phyloP scores from a whole-genome alignment of 2,329 filamentous ascomycete species.

The Ophiostoma ulmi region DNA sequence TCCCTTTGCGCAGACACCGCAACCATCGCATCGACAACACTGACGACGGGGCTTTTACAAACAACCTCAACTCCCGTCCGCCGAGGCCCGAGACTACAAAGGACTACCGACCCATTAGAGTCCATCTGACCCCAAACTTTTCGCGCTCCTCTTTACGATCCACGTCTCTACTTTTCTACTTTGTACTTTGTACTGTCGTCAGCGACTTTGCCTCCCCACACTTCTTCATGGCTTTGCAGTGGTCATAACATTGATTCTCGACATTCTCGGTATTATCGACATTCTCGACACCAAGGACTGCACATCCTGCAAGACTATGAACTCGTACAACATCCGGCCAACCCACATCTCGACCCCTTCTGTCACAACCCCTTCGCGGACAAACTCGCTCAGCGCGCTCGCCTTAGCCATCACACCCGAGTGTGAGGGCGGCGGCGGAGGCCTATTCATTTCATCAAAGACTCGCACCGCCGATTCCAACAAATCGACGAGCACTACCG shows the following conservation, averaged over 20 bases:
- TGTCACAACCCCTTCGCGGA: slow-evolving; percentile 52
- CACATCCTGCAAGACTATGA: slow-evolving; percentile 64
- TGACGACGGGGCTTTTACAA: background rate
- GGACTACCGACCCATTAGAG: background rate
- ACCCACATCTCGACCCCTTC: slow-evolving; percentile 66
- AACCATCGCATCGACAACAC: background rate
- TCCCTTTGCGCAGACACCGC: background rate
- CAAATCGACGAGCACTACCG: slow-evolving; percentile 28
- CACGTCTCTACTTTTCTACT: background rate
- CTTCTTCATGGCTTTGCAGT: slow-evolving; percentile 50
- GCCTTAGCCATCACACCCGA: slow-evolving; percentile 44
- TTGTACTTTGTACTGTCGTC: background rate
- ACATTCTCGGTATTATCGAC: slow-evolving; percentile 16
- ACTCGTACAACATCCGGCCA: slow-evolving; percentile 92
- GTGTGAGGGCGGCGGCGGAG: slow-evolving; percentile 36
- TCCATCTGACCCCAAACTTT: slow-evolving; percentile 10
- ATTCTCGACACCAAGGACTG: background rate
- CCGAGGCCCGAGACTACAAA: slow-evolving; percentile 12
- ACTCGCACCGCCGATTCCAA: slow-evolving; percentile 33
- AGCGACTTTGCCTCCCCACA: background rate
- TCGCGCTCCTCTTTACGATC: background rate
- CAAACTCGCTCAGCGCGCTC: slow-evolving; percentile 55
- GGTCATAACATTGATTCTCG: slow-evolving; percentile 30
- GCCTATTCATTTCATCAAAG: slow-evolving; percentile 31
- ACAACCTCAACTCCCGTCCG: background rate